Evolutionary conservation across 768 basidiomycete species (phyloP), one percentile per base, ranked within the genome.

Genomic region (Leccinum olivaceopallidum): DNA sequence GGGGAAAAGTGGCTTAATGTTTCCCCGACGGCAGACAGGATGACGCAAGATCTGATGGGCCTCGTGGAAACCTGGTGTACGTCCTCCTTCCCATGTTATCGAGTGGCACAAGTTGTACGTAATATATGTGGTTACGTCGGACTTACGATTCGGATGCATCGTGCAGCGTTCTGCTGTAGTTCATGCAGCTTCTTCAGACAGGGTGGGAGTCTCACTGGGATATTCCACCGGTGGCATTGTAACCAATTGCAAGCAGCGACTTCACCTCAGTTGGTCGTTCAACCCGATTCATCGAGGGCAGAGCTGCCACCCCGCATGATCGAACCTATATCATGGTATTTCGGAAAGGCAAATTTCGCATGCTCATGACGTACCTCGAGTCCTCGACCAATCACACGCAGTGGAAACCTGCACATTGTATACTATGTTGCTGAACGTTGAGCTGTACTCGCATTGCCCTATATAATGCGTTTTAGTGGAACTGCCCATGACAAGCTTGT

Each of bases 31-130:
- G 34, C 49, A 22, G 4, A 12, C 32, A 16, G 50, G 26, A 55
- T 55, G 51, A 55, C 36, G 28, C 28, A 22, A 55, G 26, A 28
- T 50, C 8, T 24, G 13, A 4, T 28, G 16, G n/a, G 57, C 54
- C 58, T 59, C 39, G 28, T 42, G 58, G 12, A 14, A 28, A 49
- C 59, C 56, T 49, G 55, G 55, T 4, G 52, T 32, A n/a, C 26
- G 6, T 34, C 22, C 20, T 50, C 14, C 20, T 8, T 37, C 58
- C 26, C 26, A 32, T 48, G 52, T 53, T 34, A 30, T 48, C 56
- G 24, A 32, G 42, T 47, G 16, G 32, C 20, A 13, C 55, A 39
- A 39, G 16, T 34, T 20, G 24, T 6, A 54, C 32, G 56, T 13
- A 34, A 26, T 32, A 32, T 26, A 26, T 28, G 39, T 50, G 16